Base-by-base conservation (phyloP, 345 rosid genomes). In the Heritiera littoralis region DNA sequence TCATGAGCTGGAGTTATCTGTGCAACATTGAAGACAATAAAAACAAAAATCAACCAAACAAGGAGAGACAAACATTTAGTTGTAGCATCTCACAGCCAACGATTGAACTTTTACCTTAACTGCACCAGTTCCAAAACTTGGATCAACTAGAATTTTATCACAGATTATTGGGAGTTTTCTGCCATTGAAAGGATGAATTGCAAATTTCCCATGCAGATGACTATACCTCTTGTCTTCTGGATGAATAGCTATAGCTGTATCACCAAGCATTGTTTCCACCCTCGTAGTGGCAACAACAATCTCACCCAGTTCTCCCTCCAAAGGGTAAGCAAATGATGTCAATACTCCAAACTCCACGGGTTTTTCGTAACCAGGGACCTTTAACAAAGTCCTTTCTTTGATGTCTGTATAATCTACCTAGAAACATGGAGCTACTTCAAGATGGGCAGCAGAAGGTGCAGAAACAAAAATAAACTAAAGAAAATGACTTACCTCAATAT, bases 1-100 rank as follows among this genome's bases (percentile, higher is more conserved):
- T 96, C 99, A 74, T 96, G 99, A 0, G 97, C 98, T 5, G 99
- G 99, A 78, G 99, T 96, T 74, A 96, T 96, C 98, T 96, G 90
- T 79, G 74, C 81, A 81, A 80, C 52, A 51, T 81, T 1, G 38
- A 74, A 76, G 52, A 68, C 51, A 64, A 61, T 45, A 63, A 61
- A 9, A 14, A 76, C 59, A 17, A 74, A 74, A 74, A 7, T 28
- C 30, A 68, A 61, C 78, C 43, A 38, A 66, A 51, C n/a, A 48
- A 77, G 12, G 32, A n/a, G 9, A 80, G 45, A 72, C 4, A 18
- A 3, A 0, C 48, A 32, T 12, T 35, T 38, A 72, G 13, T 43
- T 71, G 58, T 54, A 78, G 49, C 60, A 80, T 80, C 76, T 52
- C 43, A 41, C 45, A 80, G 55, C 67, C 74, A 15, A 78, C 32